Base-by-base conservation (phyloP, 176 grass and related monocot genomes). In the Typha latifolia region DNA sequence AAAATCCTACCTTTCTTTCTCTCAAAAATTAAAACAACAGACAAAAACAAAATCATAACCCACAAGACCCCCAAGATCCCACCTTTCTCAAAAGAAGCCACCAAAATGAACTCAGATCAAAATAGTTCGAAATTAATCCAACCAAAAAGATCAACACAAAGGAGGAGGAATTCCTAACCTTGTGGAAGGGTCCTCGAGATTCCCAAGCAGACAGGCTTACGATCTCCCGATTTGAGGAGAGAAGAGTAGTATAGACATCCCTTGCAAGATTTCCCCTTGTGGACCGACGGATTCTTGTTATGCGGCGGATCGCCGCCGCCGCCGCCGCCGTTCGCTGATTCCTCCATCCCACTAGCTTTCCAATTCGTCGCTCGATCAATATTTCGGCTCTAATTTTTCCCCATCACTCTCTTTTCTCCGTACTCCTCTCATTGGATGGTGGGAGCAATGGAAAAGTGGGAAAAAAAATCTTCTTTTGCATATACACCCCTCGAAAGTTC, bases 211-310 rank as follows among this genome's bases (percentile, higher is more conserved):
- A 91, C 62, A 48, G 91, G 91, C 12, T 84, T 82, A 49, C 80
- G 69, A 3, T 18, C 57, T 18, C 73, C 73, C 12, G 87, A 86
- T 74, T 84, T 71, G 74, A 96, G 87, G 50, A 79, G 66, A 14
- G 87, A 91, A 52, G 91, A 91, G 74, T 88, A 96, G 76, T 72
- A 96, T 56, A 96, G 91, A 52, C 82, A 88, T n/a, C 91, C 91
- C 74, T 91, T 96, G 72, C 87, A 96, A 1, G 91, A 88, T 69
- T 68, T 84, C 66, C 79, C 87, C 80, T 85, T 88, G 49, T 49
- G 67, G 63, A 67, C 12, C 12, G 66, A 64, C 7, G 59, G 70
- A 11, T 61, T 79, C 12, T 11, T 49, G 14, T 14, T 67, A 23
- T 69, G 52, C 8, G 55, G 23, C n/a, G 65, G 12, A 15, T 61